These are phyloP conservation scores for Symbiodinium pilosum DNA, from an alignment of 73 alveolate genomes.

Conservation along the genomic window DNA sequence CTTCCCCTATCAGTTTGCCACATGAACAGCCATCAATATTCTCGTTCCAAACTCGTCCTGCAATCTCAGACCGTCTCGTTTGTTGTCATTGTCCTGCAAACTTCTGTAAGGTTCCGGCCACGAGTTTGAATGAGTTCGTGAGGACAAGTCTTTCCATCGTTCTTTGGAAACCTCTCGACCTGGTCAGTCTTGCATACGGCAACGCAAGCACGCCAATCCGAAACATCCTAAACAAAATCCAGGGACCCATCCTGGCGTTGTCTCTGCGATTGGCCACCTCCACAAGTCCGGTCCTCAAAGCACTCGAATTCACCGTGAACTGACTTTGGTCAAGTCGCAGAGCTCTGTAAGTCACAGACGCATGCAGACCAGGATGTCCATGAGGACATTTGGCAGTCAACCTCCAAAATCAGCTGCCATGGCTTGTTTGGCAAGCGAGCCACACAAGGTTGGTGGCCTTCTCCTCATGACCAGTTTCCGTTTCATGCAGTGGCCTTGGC, in stretches of 20 bases:
- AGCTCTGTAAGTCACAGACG: background rate
- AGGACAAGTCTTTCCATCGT: background rate
- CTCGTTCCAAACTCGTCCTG: too few species aligned
- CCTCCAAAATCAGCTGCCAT: too few species aligned
- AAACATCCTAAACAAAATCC: background rate
- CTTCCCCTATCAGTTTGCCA: too few species aligned
- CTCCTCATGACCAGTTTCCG: conserved; percentile 25
- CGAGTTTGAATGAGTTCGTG: background rate
- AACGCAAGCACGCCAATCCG: too few species aligned
- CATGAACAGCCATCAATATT: too few species aligned
- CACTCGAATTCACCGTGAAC: too few species aligned
- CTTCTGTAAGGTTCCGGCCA: background rate
- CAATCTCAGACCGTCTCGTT: too few species aligned
- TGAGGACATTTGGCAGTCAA: conserved; percentile 5
- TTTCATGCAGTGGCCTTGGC: conserved; percentile 18
- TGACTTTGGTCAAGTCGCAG: too few species aligned
- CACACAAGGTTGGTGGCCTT: background rate
- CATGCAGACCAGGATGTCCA: conserved; percentile 2
- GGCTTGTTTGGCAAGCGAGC: too few species aligned
- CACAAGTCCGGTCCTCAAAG: conserved; percentile 24
- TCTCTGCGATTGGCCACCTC: conserved; percentile 21
- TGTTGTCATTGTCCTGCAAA: too few species aligned
- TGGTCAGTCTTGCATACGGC: too few species aligned
- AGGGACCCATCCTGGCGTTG: background rate
- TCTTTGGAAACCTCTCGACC: conserved; percentile 16